Percentiles rank a stretch among this genome's conserved stretches.
Conservation (phyloP, 1,284 basidiomycete species). For the Cutaneotrichosporon sp. region DNA sequence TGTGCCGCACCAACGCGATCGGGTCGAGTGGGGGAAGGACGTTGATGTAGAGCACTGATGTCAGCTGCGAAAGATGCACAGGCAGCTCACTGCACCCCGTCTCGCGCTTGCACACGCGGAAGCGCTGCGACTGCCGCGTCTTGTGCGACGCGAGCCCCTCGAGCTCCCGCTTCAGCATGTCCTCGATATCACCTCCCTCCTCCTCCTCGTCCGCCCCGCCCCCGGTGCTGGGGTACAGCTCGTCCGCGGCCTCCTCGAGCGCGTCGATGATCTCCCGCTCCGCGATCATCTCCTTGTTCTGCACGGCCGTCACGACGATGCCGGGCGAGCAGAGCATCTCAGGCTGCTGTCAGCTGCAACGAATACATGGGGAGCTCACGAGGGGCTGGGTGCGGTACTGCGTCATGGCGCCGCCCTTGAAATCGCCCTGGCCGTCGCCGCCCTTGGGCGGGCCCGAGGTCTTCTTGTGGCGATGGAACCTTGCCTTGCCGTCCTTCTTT, state of each 20-base stretch:
- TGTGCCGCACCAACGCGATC: slow-evolving; percentile 32
- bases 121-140: slow-evolving; percentile 38
- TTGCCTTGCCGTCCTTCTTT: not conserved
- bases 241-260: slow-evolving; percentile 46
- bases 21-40: slow-evolving; percentile 27
- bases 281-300: slow-evolving; percentile 43
- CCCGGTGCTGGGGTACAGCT: slow-evolving; percentile 43
- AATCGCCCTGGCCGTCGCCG: slow-evolving; percentile 24
- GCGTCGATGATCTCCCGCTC: slow-evolving; percentile 46
- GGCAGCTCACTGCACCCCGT: slow-evolving; percentile 36
- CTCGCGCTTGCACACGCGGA: slow-evolving; percentile 34
- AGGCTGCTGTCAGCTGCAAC: slow-evolving; percentile 24
- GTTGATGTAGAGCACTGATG: slow-evolving; percentile 37
- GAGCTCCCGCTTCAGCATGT: slow-evolving; percentile 44
- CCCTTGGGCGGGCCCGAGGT: slow-evolving; percentile 58
- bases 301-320: slow-evolving; percentile 40
- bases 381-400: slow-evolving; percentile 24
- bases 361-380: slow-evolving; percentile 3
- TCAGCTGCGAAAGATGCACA: not conserved
- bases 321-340: slow-evolving; percentile 40
- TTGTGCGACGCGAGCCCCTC: slow-evolving; percentile 27
- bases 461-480: slow-evolving; percentile 57
- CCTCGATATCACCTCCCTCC: slow-evolving; percentile 43
- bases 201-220: slow-evolving; percentile 26
- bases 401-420: slow-evolving; percentile 17